Base-by-base conservation (phyloP, 257 asterid species). In the Forsythia suspensa region DNA sequence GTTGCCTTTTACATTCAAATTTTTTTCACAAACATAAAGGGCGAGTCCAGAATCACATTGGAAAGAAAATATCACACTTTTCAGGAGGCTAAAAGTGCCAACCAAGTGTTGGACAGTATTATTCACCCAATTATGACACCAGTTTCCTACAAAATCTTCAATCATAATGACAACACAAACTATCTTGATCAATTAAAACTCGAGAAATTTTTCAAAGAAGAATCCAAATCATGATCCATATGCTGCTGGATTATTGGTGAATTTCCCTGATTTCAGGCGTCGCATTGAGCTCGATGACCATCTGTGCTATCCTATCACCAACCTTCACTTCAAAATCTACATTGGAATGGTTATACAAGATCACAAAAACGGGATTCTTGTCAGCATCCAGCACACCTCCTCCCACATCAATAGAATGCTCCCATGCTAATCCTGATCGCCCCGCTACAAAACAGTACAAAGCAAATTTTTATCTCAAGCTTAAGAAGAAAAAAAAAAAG, bases 311-410 rank as follows among this genome's bases (percentile, higher is more conserved):
- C 44, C 84, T 61, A 51, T 85, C 87, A 1, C 93, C 95, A 63
- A 82, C 48, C 72, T 89, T 89, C 48, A 89, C 89, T 77, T 85
- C 86, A 37, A 87, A 89, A 72, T 88, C 93, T 41, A 80, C 80
- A 70, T 87, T 89, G 0, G 90, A 90, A 72, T 87, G 83, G 77
- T 88, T 87, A 73, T 82, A 90, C 82, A 90, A 55, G 70, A 91
- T 86, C 85, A 89, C 96, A 3, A 91, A 88, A 39, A 88, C 84
- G 0, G 90, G 93, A 4, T 89, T 89, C 12, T 91, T 86, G 80
- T 95, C 97, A 0, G 99, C 98, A 70, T 95, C 98, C 8, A 95
- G 85, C 74, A 95, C 98, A 3, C 99, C 98, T 7, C 98, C 99
- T 12, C 97, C 97, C 3, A 93, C 97, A 55, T 95, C 97, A 10